Evolutionary conservation across 805 yeast species (phyloP).

Genomic region (Gaillardinia entomophila): DNA sequence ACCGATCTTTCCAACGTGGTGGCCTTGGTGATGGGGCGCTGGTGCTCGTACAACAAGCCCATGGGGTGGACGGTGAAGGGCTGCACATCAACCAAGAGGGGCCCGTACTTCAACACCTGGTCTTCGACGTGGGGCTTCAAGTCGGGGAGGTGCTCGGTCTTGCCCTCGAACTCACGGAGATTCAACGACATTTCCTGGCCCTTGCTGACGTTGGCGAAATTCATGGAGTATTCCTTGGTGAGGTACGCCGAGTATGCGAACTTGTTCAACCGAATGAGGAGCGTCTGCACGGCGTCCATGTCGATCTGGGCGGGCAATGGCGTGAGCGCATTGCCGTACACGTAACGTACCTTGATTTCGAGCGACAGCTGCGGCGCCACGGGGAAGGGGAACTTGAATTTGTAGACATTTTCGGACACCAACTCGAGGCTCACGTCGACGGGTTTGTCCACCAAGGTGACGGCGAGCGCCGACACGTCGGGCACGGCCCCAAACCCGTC

Average conservation of each 20-base stretch:
- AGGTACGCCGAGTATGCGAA: slow-evolving; percentile 57
- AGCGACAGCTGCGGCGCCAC: slow-evolving; percentile 56
- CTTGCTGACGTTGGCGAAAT: slow-evolving; percentile 39
- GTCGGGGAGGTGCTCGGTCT: slow-evolving; percentile 18
- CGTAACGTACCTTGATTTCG: slow-evolving; percentile 44
- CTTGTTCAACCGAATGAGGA: slow-evolving; percentile 50
- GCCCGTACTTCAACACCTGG: slow-evolving; percentile 48
- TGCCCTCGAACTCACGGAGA: slow-evolving; percentile 9
- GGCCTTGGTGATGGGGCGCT: slow-evolving; percentile 59
- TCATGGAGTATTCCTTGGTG: slow-evolving; percentile 43
- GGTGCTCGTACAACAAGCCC: slow-evolving; percentile 57
- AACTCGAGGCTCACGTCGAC: slow-evolving; percentile 19
- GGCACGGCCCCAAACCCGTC: slow-evolving; percentile 43
- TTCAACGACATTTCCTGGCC: slow-evolving; percentile 42
- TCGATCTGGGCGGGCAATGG: slow-evolving; percentile 64
- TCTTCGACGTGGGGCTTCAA: slow-evolving; percentile 33
- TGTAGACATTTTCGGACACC: slow-evolving; percentile 24
- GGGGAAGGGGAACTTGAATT: slow-evolving; percentile 54
- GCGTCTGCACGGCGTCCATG: slow-evolving; percentile 55
- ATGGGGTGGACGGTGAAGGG: slow-evolving; percentile 47
- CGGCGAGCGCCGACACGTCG: slow-evolving; percentile 39
- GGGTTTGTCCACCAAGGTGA: slow-evolving; percentile 22
- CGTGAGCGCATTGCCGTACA: slow-evolving; percentile 39
- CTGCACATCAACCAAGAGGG: slow-evolving; percentile 34
- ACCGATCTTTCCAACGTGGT: slow-evolving; percentile 60